A percentile compares a stretch with the other conserved stretches of the same genome.
Evolutionary conservation across 2,329 filamentous ascomycete species (phyloP).

Genomic region (Colletotrichum salicis): DNA sequence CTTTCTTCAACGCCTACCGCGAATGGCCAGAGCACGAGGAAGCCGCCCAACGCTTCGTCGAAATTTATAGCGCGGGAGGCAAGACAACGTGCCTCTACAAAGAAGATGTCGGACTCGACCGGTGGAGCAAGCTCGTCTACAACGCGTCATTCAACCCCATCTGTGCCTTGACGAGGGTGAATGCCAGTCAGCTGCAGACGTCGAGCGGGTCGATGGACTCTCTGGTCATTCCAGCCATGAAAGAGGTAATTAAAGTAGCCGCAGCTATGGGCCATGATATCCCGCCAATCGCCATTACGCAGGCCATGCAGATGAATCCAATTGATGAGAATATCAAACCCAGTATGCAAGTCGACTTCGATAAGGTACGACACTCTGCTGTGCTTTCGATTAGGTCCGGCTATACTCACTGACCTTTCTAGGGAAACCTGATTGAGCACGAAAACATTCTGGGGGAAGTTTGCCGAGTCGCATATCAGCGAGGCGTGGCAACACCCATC

Average conservation of each 20-base stretch:
- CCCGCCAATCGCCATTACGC: slow-evolving; percentile 53
- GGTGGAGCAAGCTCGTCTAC: slow-evolving; percentile 64
- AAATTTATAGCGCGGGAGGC: slow-evolving; percentile 57
- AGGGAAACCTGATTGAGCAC: slow-evolving; percentile 51
- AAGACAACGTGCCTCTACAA: slow-evolving; percentile 56
- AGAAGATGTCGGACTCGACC: slow-evolving; percentile 51
- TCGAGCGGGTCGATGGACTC: slow-evolving; percentile 55
- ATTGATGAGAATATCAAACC: slow-evolving; percentile 60
- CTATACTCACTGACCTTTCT: background rate
- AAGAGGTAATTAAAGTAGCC: slow-evolving; percentile 60
- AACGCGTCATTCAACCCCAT: slow-evolving; percentile 64
- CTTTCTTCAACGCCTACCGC: slow-evolving; percentile 54
- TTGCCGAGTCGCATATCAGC: slow-evolving; percentile 55
- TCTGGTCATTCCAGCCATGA: slow-evolving; percentile 64
- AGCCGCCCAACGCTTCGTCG: slow-evolving; percentile 55
- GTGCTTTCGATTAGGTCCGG: too few relatives aligned
- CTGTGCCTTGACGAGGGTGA: slow-evolving; percentile 60
- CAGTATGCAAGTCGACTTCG: slow-evolving; percentile 64
- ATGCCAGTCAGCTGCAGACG: slow-evolving; percentile 61
- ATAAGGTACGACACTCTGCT: slow-evolving; percentile 46
- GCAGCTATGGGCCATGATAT: slow-evolving; percentile 53
- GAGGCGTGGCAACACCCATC: slow-evolving; percentile 60
- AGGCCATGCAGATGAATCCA: slow-evolving; percentile 60
- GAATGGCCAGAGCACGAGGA: slow-evolving; percentile 37
- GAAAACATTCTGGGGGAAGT: slow-evolving; percentile 66